Evolutionary conservation across 148 eudicot species (phyloP), one percentile per base, ranked within the genome.

Genomic region (Oxyria digyna): DNA sequence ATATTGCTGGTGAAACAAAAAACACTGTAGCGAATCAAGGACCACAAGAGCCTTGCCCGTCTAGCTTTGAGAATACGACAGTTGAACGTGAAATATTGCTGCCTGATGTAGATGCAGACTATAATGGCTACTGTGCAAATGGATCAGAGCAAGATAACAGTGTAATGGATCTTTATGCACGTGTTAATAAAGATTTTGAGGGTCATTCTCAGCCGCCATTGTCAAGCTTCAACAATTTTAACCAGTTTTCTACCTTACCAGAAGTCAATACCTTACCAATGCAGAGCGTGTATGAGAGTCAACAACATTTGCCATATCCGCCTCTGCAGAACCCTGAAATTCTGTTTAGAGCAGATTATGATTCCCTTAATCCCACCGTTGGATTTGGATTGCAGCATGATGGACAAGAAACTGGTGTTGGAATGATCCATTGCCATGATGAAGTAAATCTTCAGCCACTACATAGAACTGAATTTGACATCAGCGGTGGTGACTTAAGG

Each of bases 401-500:
- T 8, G 82, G 73, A 18, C 80, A 67, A 42, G 63, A 78, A 42
- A 80, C 67, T 6, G 62, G 68, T 54, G 57, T 18, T 50, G 27
- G 65, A 27, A 71, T 77, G 43, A 71, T 64, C 69, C 75, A 68
- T 67, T 69, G 71, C 18, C 35, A 59, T 5, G 78, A 69, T 76
- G 74, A 73, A 50, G 85, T 72, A 41, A 50, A 78, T 74, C 76
- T 70, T 79, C 66, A 69, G 65, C 71, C 76, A 1, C 57, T 70
- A 0, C 55, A 59, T 33, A 27, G 76, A 48, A 79, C 67, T 79
- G 84, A 40, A 69, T 72, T 79, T 77, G 83, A 49, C 62, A 75
- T 81, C n/a, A 42, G 71, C 68, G 86, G 79, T 67, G 80, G 69
- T 24, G 78, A 67, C 70, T 42, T n/a, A n/a, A n/a, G n/a, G n/a